Evolutionary conservation across 495 filamentous ascomycete species (phyloP).

Genomic region (Lindgomyces ingoldianus): DNA sequence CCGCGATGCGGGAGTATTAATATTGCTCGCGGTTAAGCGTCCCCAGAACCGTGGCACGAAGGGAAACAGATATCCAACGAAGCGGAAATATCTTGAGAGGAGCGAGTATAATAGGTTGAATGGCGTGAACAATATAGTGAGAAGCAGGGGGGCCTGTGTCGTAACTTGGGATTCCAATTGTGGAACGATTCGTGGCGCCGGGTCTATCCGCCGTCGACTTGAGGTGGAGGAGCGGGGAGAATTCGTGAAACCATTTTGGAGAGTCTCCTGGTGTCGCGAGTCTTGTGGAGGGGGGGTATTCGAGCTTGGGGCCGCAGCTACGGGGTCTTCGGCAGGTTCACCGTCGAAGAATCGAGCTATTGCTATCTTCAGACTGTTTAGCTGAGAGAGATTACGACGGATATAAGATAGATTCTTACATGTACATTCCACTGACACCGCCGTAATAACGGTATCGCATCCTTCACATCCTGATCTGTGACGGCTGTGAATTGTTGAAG

Average conservation of each 20-base stretch:
- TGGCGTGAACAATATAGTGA: slow-evolving; percentile 77
- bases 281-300: slow-evolving; percentile 54
- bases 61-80: slow-evolving; percentile 75
- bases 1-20: slow-evolving; percentile 45
- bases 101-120: slow-evolving; percentile 75
- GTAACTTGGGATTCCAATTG: slow-evolving; percentile 64
- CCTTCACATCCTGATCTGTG: slow-evolving; percentile 74
- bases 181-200: slow-evolving; percentile 79
- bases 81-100: slow-evolving; percentile 59
- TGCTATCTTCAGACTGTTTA: slow-evolving; percentile 67
- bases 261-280: slow-evolving; percentile 64
- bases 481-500: slow-evolving; percentile 87
- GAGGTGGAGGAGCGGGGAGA: slow-evolving; percentile 38
- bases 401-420: slow-evolving; percentile 51
- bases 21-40: slow-evolving; percentile 40
- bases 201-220: slow-evolving; percentile 48
- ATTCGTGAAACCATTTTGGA: slow-evolving; percentile 60
- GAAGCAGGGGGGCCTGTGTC: slow-evolving; percentile 68
- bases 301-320: slow-evolving; percentile 65
- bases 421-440: slow-evolving; percentile 96
- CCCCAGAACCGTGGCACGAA: slow-evolving; percentile 74
- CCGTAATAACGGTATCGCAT: slow-evolving; percentile 77
- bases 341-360: slow-evolving; percentile 98
- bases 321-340: slow-evolving; percentile 74
- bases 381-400: slow-evolving; percentile 3